Percentiles rank a stretch among this genome's conserved stretches.
Conservation (phyloP, 495 filamentous ascomycete genomes). For the Platismatia glauca region DNA sequence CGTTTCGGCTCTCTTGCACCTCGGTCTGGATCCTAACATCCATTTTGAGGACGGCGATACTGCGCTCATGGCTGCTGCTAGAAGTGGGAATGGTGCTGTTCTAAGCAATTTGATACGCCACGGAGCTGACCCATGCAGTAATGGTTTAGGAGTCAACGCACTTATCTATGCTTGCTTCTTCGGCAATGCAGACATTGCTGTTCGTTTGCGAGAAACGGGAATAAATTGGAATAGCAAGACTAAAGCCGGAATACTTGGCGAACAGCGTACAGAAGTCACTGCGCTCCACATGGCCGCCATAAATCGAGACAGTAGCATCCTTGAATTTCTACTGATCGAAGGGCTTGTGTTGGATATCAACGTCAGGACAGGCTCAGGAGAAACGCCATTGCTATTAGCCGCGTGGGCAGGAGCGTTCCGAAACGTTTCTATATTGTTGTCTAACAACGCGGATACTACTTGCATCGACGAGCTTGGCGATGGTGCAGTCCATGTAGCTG, state of each 20-base stretch:
- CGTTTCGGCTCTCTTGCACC: neutral
- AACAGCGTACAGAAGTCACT: neutral
- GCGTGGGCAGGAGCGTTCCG: neutral
- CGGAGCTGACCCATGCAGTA: neutral
- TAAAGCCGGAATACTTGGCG: neutral
- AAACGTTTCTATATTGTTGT: constrained; percentile 3
- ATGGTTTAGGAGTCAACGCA: neutral
- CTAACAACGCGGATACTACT: neutral
- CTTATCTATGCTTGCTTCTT: neutral
- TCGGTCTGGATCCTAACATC: neutral
- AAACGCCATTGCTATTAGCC: neutral
- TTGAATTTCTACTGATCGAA: constrained; percentile 1
- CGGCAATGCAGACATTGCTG: neutral
- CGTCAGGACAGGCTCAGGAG: neutral
- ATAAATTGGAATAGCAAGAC: constrained; percentile 5
- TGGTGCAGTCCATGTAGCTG: neutral
- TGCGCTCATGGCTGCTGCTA: constrained; percentile 6
- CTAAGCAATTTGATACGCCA: neutral
- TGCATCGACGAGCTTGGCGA: too few relatives aligned
- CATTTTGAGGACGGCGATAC: neutral
- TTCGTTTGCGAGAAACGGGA: neutral
- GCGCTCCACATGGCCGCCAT: constrained; percentile 15
- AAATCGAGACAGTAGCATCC: neutral
- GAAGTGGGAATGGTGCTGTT: neutral
- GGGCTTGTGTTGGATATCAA: neutral